phyloP scores from a whole-genome alignment of 2,329 filamentous ascomycete species.

The Colletotrichum coccodes region DNA sequence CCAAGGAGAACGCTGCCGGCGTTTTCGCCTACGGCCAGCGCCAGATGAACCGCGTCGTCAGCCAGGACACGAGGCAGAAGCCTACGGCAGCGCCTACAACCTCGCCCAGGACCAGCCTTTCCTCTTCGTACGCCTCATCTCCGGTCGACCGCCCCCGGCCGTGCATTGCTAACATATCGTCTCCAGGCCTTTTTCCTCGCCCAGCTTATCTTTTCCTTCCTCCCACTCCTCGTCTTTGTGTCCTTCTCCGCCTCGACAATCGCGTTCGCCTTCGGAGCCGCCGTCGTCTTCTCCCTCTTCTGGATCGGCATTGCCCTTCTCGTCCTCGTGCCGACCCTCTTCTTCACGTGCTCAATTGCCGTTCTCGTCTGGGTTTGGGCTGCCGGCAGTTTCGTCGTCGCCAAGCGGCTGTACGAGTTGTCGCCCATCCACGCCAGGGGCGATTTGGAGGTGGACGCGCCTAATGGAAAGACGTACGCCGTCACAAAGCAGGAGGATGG shows the following conservation, averaged over 20 bases:
- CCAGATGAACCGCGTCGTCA: constrained; percentile 62
- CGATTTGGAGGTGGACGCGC: constrained; percentile 34
- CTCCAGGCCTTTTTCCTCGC: constrained; percentile 72
- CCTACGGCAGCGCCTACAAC: constrained; percentile 60
- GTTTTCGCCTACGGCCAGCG: constrained; percentile 53
- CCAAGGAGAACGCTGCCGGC: constrained; percentile 46
- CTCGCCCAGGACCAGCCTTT: constrained; percentile 75
- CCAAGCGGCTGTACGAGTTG: constrained; percentile 56
- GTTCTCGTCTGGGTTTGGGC: constrained; percentile 76
- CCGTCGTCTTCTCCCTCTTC: constrained; percentile 73
- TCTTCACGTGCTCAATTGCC: constrained; percentile 71
- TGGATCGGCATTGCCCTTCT: constrained; percentile 74
- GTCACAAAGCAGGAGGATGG: constrained; percentile 38
- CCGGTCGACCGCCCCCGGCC: not conserved
- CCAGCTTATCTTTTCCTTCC: constrained; percentile 72
- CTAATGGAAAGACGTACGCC: constrained; percentile 32
- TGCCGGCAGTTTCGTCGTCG: constrained; percentile 65
- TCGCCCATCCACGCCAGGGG: constrained; percentile 38
- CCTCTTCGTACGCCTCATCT: constrained; percentile 66
- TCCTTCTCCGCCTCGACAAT: constrained; percentile 72
- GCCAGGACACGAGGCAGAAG: constrained; percentile 68
- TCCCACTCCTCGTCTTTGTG: constrained; percentile 76
- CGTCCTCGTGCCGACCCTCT: constrained; percentile 74
- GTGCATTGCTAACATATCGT: constrained; percentile 19
- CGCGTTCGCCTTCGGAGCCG: constrained; percentile 69